Conservation (phyloP, 176 grass and related monocot genomes). For the Oropetium thomaeum region DNA sequence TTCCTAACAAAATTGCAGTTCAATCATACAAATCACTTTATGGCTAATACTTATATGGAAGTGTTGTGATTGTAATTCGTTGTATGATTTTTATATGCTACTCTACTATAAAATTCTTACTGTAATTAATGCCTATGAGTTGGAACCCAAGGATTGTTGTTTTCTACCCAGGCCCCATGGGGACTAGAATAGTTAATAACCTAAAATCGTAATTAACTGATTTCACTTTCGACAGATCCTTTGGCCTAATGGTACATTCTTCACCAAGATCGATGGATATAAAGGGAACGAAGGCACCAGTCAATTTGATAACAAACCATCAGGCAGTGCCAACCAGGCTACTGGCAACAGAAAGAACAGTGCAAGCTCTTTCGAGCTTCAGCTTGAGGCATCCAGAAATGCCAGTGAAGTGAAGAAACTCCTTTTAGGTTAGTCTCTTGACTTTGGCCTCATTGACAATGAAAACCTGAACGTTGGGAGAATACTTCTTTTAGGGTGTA, state of each 20-base stretch:
- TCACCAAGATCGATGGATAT: slow-evolving; percentile 71
- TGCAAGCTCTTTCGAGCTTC: slow-evolving; percentile 53
- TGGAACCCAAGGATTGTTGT: background rate
- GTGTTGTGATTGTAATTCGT: background rate
- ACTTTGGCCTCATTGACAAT: background rate
- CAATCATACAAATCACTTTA: slow-evolving; percentile 11
- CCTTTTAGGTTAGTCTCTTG: slow-evolving; percentile 66
- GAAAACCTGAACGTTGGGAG: background rate
- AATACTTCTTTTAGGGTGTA: background rate
- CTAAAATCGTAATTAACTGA: slow-evolving; percentile 17
- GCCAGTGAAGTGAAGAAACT: slow-evolving; percentile 96
- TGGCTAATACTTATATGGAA: background rate
- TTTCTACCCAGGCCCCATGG: background rate
- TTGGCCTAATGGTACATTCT: slow-evolving; percentile 90
- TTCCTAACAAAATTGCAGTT: background rate
- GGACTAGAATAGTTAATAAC: slow-evolving; percentile 22
- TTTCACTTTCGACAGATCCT: slow-evolving; percentile 52
- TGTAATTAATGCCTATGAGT: background rate
- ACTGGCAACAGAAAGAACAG: slow-evolving; percentile 37
- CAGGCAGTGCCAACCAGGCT: slow-evolving; percentile 39
- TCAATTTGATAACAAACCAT: slow-evolving; percentile 35
- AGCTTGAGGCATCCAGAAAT: slow-evolving; percentile 88
- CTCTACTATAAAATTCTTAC: background rate
- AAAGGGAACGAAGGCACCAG: slow-evolving; percentile 41
- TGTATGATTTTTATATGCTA: slow-evolving; percentile 11